phyloP scores from a whole-genome alignment of 257 asterid species.

The Schizonepeta tenuifolia region DNA sequence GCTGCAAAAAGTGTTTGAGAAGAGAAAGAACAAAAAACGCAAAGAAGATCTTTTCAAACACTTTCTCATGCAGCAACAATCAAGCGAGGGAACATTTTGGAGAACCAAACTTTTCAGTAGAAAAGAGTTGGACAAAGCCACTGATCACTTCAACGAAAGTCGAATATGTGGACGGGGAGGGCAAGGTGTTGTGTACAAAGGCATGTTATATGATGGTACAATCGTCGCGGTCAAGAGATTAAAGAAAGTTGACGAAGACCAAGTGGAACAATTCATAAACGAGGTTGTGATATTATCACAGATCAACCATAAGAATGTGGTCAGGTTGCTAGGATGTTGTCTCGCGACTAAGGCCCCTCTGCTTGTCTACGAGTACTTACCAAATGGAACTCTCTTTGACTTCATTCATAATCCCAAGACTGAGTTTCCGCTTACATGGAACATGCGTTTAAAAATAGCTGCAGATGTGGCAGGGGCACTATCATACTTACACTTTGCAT shows the following conservation, averaged over 20 bases:
- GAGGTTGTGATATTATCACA: conserved; percentile 37
- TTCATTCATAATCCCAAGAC: conserved; percentile 1
- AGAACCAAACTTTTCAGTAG: conserved; percentile 26
- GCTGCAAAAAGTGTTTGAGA: neutral
- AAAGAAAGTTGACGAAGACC: conserved; percentile 24
- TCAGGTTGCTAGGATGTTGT: conserved; percentile 38
- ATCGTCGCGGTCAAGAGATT: conserved; percentile 39
- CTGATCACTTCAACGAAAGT: conserved; percentile 29
- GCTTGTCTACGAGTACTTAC: conserved; percentile 28
- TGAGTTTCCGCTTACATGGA: conserved; percentile 21
- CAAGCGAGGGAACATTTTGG: conserved; percentile 12
- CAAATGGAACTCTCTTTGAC: conserved; percentile 33
- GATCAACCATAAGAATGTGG: conserved; percentile 37
- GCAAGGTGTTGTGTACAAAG: conserved; percentile 39
- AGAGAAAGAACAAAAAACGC: conserved; percentile 15
- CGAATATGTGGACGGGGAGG: conserved; percentile 37
- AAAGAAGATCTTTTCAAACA: conserved; percentile 20
- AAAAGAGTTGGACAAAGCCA: conserved; percentile 33
- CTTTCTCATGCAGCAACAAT: conserved; percentile 25
- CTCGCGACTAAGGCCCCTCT: conserved; percentile 25
- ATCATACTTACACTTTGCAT: conserved; percentile 31
- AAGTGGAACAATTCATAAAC: conserved; percentile 31
- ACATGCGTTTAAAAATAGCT: conserved; percentile 28
- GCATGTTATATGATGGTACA: conserved; percentile 33
- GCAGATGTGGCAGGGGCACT: conserved; percentile 36